Conservation (phyloP, 2,329 filamentous ascomycete species). For the Talaromyces sp. region DNA sequence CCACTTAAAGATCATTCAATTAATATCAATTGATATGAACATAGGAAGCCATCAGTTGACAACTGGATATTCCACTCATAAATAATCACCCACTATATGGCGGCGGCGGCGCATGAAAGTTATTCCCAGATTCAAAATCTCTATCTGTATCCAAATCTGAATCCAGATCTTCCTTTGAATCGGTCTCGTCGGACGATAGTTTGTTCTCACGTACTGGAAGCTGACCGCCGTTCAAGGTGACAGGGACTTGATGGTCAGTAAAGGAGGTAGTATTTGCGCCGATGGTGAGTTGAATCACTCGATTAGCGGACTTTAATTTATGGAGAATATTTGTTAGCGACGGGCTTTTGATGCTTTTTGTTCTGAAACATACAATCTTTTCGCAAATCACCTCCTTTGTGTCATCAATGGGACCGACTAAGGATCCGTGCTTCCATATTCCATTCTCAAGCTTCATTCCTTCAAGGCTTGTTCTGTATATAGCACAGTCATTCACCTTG, state of each 20-base stretch:
- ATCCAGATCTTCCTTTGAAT: neutral
- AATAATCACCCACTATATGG: neutral
- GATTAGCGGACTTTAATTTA: neutral
- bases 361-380: neutral
- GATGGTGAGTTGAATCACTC: neutral
- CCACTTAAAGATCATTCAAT: too few relatives aligned
- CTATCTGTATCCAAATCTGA: neutral
- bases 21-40: too few relatives aligned
- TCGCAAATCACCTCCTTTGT: constrained; percentile 2
- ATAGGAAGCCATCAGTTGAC: neutral
- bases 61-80: too few relatives aligned
- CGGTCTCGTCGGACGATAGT: neutral
- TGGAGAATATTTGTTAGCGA: neutral
- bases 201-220: neutral
- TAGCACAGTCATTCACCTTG: constrained; percentile 12
- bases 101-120: neutral
- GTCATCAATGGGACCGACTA: constrained; percentile 12
- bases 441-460: constrained; percentile 15
- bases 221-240: neutral
- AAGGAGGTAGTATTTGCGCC: neutral
- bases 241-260: neutral
- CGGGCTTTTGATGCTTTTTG: neutral
- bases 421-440: constrained; percentile 13
- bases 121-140: neutral
- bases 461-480: constrained; percentile 9